A percentile compares a stretch with the other conserved stretches of the same genome.
These are phyloP conservation scores for Zygosaccharomyces sapae DNA, from an alignment of 1,139 yeast genomes.

Conservation along the genomic window DNA sequence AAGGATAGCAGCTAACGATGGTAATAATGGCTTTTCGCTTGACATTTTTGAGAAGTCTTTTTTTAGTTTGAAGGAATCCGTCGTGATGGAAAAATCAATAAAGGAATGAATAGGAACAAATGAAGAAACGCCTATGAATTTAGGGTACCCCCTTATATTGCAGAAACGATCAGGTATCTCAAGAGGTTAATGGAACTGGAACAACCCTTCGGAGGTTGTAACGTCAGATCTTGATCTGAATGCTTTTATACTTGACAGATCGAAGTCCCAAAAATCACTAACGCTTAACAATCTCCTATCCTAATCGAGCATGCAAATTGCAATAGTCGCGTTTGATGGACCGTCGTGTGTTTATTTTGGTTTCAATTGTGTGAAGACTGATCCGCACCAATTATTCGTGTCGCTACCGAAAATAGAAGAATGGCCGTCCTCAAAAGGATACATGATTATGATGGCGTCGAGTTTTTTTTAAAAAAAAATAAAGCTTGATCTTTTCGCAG, in stretches of 20 bases:
- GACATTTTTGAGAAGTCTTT: slow-evolving; percentile 5
- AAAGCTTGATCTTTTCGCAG: neutral
- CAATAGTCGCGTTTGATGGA: slow-evolving; percentile 12
- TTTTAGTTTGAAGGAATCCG: neutral
- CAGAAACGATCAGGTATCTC: neutral
- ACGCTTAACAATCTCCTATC: slow-evolving; percentile 12
- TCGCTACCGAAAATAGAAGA: slow-evolving; percentile 7
- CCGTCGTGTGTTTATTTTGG: slow-evolving; percentile 5
- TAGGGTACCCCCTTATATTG: neutral
- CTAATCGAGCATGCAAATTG: slow-evolving; percentile 15
- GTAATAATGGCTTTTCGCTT: slow-evolving; percentile 12
- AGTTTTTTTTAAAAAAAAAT: neutral
- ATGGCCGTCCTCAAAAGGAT: slow-evolving; percentile 9
- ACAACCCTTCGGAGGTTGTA: slow-evolving; percentile 4
- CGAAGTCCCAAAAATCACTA: slow-evolving; percentile 6
- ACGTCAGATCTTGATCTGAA: slow-evolving; percentile 1
- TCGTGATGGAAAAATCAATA: neutral
- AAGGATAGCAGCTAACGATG: slow-evolving; percentile 15
- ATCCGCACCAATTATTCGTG: slow-evolving; percentile 5
- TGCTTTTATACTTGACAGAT: neutral
- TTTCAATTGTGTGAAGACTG: slow-evolving; percentile 1
- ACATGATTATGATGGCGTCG: slow-evolving; percentile 10
- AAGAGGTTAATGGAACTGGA: neutral
- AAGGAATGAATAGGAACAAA: neutral
- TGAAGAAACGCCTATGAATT: neutral